phyloP scores from a whole-genome alignment of 805 yeast species.

The Kuraishia borneana region DNA sequence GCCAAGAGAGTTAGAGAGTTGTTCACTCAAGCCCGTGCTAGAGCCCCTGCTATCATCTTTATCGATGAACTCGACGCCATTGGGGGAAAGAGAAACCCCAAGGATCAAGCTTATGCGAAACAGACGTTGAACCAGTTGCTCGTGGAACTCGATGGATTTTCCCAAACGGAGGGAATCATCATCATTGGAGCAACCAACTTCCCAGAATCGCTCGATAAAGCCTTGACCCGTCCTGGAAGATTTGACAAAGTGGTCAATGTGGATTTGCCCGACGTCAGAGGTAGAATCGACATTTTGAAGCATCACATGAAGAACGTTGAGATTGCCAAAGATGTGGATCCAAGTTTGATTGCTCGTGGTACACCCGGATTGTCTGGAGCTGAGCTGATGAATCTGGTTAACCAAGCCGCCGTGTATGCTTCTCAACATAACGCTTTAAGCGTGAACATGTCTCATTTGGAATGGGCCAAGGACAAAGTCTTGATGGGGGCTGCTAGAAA shows the following conservation, averaged over 20 bases:
- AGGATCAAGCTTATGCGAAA: conserved; percentile 96
- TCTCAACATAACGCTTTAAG: conserved; percentile 85
- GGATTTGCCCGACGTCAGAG: conserved; percentile 95
- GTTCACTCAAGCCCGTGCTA: conserved; percentile 84
- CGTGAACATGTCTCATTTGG: conserved; percentile 86
- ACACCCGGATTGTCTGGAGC: conserved; percentile 99
- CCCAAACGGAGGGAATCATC: conserved; percentile 86
- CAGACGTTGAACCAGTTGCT: conserved; percentile 93
- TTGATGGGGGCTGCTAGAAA: conserved; percentile 96
- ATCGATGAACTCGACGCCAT: conserved; percentile 98
- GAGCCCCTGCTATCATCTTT: conserved; percentile 94
- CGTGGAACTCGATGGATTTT: conserved; percentile 92
- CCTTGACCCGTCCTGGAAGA: conserved; percentile 96
- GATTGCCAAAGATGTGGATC: conserved; percentile 74
- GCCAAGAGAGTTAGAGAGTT: conserved; percentile 95
- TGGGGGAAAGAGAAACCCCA: conserved; percentile 96
- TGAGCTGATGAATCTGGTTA: conserved; percentile 86
- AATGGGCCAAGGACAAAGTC: conserved; percentile 99
- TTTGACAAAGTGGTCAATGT: conserved; percentile 94
- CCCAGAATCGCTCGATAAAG: conserved; percentile 95
- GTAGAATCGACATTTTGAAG: conserved; percentile 83
- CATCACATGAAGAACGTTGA: conserved; percentile 92
- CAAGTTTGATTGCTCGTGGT: conserved; percentile 86
- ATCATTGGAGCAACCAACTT: conserved; percentile 98
- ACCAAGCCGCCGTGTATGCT: conserved; percentile 97